Conservation (phyloP, 2,329 filamentous ascomycete species). For the Penicillium expansum region DNA sequence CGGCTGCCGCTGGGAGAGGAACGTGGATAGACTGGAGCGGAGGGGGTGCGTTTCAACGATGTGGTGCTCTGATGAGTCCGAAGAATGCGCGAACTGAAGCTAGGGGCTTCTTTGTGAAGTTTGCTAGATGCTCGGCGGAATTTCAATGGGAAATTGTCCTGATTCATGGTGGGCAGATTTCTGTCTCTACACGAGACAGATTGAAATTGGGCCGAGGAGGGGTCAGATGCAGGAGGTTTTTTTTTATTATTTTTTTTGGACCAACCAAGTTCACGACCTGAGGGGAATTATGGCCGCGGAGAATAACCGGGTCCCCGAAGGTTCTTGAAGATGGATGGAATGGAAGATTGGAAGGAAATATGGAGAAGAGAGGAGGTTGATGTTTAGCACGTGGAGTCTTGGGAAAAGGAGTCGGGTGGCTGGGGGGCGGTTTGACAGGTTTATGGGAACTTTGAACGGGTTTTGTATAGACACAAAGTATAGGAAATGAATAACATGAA, state of each 20-base stretch:
- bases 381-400: slow-evolving; percentile 8
- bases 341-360: slow-evolving; percentile 2
- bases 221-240: slow-evolving; percentile 20
- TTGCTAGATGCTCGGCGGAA: slow-evolving; percentile 43
- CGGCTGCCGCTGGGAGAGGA: slow-evolving; percentile 40
- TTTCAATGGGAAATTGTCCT: slow-evolving; percentile 39
- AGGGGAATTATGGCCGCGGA: slow-evolving; percentile 1
- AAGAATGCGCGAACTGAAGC: slow-evolving; percentile 41
- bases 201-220: slow-evolving; percentile 30
- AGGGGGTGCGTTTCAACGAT: slow-evolving; percentile 48
- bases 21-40: slow-evolving; percentile 46
- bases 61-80: slow-evolving; percentile 45
- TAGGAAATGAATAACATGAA: no score
- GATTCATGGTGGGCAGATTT: slow-evolving; percentile 34
- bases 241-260: not conserved
- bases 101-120: slow-evolving; percentile 47
- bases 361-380: slow-evolving; percentile 8
- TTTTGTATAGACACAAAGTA: no score
- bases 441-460: not conserved
- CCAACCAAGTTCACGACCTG: slow-evolving; percentile 5
- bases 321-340: not conserved
- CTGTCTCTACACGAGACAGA: slow-evolving; percentile 25
- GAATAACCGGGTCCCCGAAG: slow-evolving; percentile 8
- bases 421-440: slow-evolving; percentile 8
- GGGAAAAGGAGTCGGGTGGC: slow-evolving; percentile 11